Base-by-base conservation (phyloP, 2,329 filamentous ascomycete genomes). In the Elsinoe arachidis region DNA sequence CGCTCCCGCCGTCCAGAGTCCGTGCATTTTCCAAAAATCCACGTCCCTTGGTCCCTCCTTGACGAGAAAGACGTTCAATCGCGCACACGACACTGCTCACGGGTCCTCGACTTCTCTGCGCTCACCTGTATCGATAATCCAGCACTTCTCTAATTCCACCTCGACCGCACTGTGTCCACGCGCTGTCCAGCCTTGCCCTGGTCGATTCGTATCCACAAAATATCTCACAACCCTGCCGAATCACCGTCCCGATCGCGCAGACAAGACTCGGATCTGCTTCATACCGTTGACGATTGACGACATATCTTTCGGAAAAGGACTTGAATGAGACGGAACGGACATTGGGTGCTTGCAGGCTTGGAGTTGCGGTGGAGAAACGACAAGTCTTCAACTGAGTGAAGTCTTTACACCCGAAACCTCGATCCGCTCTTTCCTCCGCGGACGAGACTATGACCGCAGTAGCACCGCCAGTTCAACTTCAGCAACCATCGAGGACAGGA, bases 391-490 rank as follows among this genome's bases (percentile, higher is more conserved):
- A 11, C 5, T 17, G 46, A 34, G 46, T 51, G 26, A 51, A 30
- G 17, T 34, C 15, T 39, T 30, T 19, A 12, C 23, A 30, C 52
- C 38, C 35, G 30, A 47, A 54, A 46, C 49, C 43, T 34, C 47
- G 52, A 46, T 34, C 26, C 43, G 54, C 19, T n/a, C 26, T 44
- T 26, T 46, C 49, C 51, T 44, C 46, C 38, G 39, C 51, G n/a
- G 2, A 19, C 53, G 26, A 55, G 47, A 53, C 62, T 68, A 85
- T 85, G 82, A 85, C 82, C 76, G 82, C 83, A 68, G 83, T 86
- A 68, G 82, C 81, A 69, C 80, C 81, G 73, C 81, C 81, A 62
- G 77, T 81, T 65, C 81, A 79, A 69, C 81, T 84, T 68, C 80
- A 84, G 75, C 80, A 78, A 68, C 77, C 78, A 67, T 75, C 78